Evolutionary conservation across 495 filamentous ascomycete genomes (phyloP).

Genomic region (Baudoinia panamericana): DNA sequence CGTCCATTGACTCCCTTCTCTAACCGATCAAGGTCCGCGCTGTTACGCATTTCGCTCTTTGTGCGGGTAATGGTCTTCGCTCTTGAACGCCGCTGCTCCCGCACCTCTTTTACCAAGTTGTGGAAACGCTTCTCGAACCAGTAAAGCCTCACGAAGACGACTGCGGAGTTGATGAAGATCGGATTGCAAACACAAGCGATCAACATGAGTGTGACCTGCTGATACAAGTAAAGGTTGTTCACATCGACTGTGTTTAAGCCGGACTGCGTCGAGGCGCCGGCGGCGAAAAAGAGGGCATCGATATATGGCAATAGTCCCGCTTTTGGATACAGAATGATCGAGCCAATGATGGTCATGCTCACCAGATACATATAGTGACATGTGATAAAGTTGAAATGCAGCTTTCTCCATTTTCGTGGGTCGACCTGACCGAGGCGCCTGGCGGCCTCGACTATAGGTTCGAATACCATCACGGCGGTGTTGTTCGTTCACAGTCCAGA

Average conservation of each 20-base stretch:
- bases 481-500: too few species aligned
- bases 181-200: constrained; percentile 53
- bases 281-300: constrained; percentile 77
- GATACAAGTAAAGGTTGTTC: constrained; percentile 61
- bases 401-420: constrained; percentile 37
- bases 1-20: constrained; percentile 60
- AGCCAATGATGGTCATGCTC: constrained; percentile 50
- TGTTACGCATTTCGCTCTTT: constrained; percentile 32
- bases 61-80: constrained; percentile 46
- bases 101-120: constrained; percentile 51
- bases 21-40: constrained; percentile 37
- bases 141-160: constrained; percentile 84
- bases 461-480: constrained; percentile 5
- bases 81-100: constrained; percentile 34
- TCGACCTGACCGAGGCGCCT: background rate
- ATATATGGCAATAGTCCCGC: constrained; percentile 59
- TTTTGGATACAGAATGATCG: constrained; percentile 58
- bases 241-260: constrained; percentile 74
- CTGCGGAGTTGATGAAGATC: constrained; percentile 74
- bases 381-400: constrained; percentile 62
- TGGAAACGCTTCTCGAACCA: constrained; percentile 97
- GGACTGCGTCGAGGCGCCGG: constrained; percentile 74
- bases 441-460: background rate
- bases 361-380: constrained; percentile 80
- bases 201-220: constrained; percentile 53